phyloP scores from a whole-genome alignment of 345 rosid species.

The Bruguiera sexangula region DNA sequence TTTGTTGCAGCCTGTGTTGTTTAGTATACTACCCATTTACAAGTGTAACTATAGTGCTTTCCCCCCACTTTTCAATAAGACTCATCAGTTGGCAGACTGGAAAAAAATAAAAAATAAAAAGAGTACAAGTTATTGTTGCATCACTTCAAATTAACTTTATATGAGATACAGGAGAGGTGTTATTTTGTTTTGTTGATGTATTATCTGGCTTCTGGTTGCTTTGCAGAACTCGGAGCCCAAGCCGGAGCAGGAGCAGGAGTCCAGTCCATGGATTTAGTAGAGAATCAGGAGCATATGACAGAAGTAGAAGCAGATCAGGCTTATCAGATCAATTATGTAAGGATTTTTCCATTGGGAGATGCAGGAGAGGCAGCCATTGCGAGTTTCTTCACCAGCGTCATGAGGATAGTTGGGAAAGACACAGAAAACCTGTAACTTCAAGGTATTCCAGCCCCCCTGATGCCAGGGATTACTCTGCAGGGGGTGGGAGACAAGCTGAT shows the following conservation, averaged over 20 bases:
- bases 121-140: neutral
- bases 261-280: conserved; percentile 54
- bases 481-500: conserved; percentile 18
- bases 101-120: neutral
- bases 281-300: conserved; percentile 58
- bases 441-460: conserved; percentile 35
- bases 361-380: conserved; percentile 64
- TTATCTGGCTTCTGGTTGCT: conserved; percentile 4
- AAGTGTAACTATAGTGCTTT: neutral
- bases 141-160: neutral
- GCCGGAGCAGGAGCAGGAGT: conserved; percentile 72
- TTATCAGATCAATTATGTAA: conserved; percentile 50
- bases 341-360: conserved; percentile 65
- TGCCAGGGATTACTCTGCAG: conserved; percentile 17
- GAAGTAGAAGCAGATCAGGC: conserved; percentile 52
- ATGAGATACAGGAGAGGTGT: neutral
- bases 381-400: conserved; percentile 48
- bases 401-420: conserved; percentile 54
- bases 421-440: conserved; percentile 41
- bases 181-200: neutral
- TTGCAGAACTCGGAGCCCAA: conserved; percentile 46
- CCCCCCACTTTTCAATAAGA: neutral
- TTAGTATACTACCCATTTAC: neutral
- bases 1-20: neutral
- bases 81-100: neutral